Percentiles rank a stretch among this genome's conserved stretches.
phyloP scores from a whole-genome alignment of 23 red algal species.

The Cyanidiococcus yangmingshanensis region DNA sequence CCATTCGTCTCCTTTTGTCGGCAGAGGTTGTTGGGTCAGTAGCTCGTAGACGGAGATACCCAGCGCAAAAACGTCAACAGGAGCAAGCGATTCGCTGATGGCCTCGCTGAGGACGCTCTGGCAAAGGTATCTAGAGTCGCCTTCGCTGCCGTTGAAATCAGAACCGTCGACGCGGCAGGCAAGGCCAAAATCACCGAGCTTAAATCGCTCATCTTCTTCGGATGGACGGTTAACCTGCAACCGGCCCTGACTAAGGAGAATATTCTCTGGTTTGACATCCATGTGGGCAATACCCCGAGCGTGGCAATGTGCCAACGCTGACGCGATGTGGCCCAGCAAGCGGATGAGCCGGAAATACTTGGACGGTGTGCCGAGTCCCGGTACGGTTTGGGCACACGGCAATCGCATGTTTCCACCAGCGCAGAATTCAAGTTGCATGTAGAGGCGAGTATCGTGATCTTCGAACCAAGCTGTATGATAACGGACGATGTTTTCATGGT shows the following conservation, averaged over 20 bases:
- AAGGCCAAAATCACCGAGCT: conserved; percentile 38
- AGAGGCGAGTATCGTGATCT: conserved; percentile 42
- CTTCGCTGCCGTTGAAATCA: conserved; percentile 56
- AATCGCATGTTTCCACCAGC: conserved; percentile 40
- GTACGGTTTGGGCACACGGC: conserved; percentile 4
- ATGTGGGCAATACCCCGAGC: conserved; percentile 58
- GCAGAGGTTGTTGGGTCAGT: not conserved
- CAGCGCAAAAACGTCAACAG: conserved; percentile 19
- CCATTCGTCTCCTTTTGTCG: conserved; percentile 11
- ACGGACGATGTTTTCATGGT: conserved; percentile 63
- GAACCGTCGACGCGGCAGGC: not conserved
- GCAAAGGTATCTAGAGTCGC: conserved; percentile 75
- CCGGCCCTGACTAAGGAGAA: conserved; percentile 43
- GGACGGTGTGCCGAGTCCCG: not conserved
- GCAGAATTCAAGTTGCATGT: conserved; percentile 68
- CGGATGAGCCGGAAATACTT: conserved; percentile 6
- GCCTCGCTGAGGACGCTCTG: conserved; percentile 20
- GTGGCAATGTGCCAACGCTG: conserved; percentile 58
- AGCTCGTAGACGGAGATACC: conserved; percentile 15
- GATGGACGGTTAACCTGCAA: conserved; percentile 1
- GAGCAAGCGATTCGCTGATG: not conserved
- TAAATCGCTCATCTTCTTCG: not conserved
- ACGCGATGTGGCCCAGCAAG: conserved; percentile 44
- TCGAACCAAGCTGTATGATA: conserved; percentile 89
- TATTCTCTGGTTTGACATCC: conserved; percentile 90